Conservation (phyloP, 805 yeast species). For the Tetrapisispora taiwanensis region DNA sequence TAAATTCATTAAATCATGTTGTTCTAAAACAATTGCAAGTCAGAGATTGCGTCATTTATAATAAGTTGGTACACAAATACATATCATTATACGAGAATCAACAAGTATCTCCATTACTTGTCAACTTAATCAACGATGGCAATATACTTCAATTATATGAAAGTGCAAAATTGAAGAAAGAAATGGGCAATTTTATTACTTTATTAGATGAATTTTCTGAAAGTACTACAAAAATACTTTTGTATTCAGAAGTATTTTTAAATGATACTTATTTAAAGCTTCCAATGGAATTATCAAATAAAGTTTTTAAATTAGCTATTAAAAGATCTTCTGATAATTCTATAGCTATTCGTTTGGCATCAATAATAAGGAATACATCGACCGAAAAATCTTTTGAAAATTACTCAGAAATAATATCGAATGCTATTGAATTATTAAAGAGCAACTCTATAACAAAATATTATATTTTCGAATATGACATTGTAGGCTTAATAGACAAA, state of each 20-base stretch:
- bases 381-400: constrained; percentile 1
- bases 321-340: constrained; percentile 6
- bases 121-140: constrained; percentile 27
- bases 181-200: constrained; percentile 15
- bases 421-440: constrained; percentile 10
- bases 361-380: constrained; percentile 6
- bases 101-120: constrained; percentile 21
- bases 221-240: neutral
- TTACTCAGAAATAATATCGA: constrained; percentile 1
- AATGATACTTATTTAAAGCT: constrained; percentile 6
- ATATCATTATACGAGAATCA: constrained; percentile 21
- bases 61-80: constrained; percentile 15
- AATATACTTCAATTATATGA: constrained; percentile 30
- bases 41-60: constrained; percentile 6
- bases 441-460: constrained; percentile 6
- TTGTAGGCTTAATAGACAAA: constrained; percentile 13
- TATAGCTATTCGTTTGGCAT: constrained; percentile 10
- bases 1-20: constrained; percentile 5
- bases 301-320: constrained; percentile 7
- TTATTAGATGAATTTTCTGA: constrained; percentile 11
- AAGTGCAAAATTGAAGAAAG: constrained; percentile 13
- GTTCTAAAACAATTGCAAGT: constrained; percentile 9
- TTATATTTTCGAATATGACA: constrained; percentile 12
- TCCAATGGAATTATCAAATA: constrained; percentile 7
- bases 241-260: neutral